Conservation (phyloP, 2,329 filamentous ascomycete genomes). For the Leptodontidium sp. region DNA sequence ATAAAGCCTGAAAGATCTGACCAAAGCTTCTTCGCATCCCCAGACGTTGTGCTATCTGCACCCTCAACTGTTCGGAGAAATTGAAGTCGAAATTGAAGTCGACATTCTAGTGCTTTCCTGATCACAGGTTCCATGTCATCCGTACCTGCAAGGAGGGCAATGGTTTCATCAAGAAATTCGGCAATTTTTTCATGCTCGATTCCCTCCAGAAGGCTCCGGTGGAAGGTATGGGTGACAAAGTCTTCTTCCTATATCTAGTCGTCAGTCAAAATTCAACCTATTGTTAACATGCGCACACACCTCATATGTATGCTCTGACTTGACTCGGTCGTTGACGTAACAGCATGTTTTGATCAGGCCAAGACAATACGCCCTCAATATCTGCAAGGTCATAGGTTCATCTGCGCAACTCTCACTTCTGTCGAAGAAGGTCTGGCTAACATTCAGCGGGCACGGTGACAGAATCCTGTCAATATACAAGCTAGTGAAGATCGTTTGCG, state of each 20-base stretch:
- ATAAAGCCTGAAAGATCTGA: slow-evolving; percentile 54
- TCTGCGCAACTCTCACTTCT: slow-evolving; percentile 37
- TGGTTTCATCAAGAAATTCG: slow-evolving; percentile 47
- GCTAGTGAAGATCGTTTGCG: slow-evolving; percentile 93
- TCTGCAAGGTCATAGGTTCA: slow-evolving; percentile 61
- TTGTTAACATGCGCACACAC: slow-evolving; percentile 52
- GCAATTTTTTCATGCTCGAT: slow-evolving; percentile 57
- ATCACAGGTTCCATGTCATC: slow-evolving; percentile 46
- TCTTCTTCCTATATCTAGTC: slow-evolving; percentile 80
- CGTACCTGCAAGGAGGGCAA: slow-evolving; percentile 35
- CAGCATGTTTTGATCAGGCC: slow-evolving; percentile 84
- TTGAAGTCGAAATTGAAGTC: slow-evolving; percentile 71
- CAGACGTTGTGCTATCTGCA: slow-evolving; percentile 58
- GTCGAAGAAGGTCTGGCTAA: slow-evolving; percentile 54
- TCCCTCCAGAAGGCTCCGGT: slow-evolving; percentile 75
- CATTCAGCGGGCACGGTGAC: slow-evolving; percentile 69
- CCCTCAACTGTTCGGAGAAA: slow-evolving; percentile 63
- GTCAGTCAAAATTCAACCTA: slow-evolving; percentile 12
- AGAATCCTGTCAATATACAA: slow-evolving; percentile 87
- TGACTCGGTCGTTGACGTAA: slow-evolving; percentile 79
- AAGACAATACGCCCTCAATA: slow-evolving; percentile 86
- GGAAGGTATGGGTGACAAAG: slow-evolving; percentile 92
- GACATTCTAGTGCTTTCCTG: slow-evolving; percentile 65
- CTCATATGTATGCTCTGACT: slow-evolving; percentile 90
- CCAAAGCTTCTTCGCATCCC: slow-evolving; percentile 52